Evolutionary conservation across 208 protist genomes (phyloP).

Genomic region (Tetramitus jugosus): DNA sequence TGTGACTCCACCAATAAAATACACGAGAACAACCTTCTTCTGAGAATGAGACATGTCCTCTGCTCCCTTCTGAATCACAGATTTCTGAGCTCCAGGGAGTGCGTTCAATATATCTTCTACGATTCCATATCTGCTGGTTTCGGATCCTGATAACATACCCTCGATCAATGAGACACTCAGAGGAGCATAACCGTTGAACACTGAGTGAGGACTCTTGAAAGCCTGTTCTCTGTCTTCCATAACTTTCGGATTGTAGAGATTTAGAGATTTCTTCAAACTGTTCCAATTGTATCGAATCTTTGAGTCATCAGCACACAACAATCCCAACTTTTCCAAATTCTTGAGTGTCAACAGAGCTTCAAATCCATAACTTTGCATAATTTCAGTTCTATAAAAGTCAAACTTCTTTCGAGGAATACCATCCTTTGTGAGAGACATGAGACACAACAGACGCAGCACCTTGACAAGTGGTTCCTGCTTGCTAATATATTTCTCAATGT

Average conservation of each 20-base stretch:
- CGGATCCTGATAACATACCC: background rate
- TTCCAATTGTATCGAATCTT: background rate
- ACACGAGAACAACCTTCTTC: constrained; percentile 44
- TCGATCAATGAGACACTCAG: background rate
- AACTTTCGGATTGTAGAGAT: background rate
- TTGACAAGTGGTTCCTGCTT: constrained; percentile 6
- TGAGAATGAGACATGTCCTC: background rate
- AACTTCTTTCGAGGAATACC: background rate
- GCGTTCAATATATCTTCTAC: background rate
- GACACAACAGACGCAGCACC: constrained; percentile 3
- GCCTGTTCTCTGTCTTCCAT: background rate
- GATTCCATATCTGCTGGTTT: background rate
- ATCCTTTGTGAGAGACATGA: background rate
- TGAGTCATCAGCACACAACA: background rate
- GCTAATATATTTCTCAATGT: constrained; percentile 15
- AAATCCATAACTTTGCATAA: background rate
- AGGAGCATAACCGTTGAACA: background rate
- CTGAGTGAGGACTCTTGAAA: background rate
- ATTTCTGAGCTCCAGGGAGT: background rate
- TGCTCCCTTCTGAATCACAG: background rate
- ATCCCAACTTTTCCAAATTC: constrained; percentile 19
- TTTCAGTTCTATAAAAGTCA: background rate
- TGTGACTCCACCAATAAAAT: constrained; percentile 56
- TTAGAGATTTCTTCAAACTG: background rate
- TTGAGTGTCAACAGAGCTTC: background rate